phyloP scores from a whole-genome alignment of 179 eudicot genomes.

The Spergularia azorica region DNA sequence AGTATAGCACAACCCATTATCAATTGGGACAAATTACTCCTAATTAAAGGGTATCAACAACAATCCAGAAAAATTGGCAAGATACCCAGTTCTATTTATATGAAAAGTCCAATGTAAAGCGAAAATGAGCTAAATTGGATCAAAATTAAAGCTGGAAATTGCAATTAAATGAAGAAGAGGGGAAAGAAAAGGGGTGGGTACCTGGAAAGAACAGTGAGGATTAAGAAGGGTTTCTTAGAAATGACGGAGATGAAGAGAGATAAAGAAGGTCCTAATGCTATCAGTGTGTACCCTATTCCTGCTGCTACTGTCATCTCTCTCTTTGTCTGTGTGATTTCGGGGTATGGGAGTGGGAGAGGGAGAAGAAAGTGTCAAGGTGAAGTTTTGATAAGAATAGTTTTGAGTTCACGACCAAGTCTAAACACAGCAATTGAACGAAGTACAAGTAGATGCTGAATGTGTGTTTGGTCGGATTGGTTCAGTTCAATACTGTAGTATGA shows the following conservation, averaged over 20 bases:
- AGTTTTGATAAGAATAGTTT: too few species aligned
- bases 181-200: too few species aligned
- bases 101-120: slow-evolving; percentile 5
- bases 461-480: too few species aligned
- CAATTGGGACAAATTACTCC: not conserved
- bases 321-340: not conserved
- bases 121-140: not conserved
- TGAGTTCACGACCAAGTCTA: too few species aligned
- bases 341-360: not conserved
- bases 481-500: too few species aligned
- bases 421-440: too few species aligned
- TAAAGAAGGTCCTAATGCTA: slow-evolving; percentile 86
- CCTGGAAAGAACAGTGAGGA: slow-evolving; percentile 96
- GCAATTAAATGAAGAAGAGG: not conserved
- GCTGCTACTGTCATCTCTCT: slow-evolving; percentile 54
- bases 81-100: slow-evolving; percentile 13
- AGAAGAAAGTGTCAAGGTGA: not conserved
- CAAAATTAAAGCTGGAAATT: not conserved
- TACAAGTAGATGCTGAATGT: too few species aligned
- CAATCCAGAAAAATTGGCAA: not conserved
- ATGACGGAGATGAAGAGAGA: slow-evolving; percentile 79
- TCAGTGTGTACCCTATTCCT: slow-evolving; percentile 76
- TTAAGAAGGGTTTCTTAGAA: slow-evolving; percentile 81
- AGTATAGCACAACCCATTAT: not conserved
- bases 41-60: not conserved